Conservation (phyloP, 164 flowering plant species). For the Amborella trichopoda region DNA sequence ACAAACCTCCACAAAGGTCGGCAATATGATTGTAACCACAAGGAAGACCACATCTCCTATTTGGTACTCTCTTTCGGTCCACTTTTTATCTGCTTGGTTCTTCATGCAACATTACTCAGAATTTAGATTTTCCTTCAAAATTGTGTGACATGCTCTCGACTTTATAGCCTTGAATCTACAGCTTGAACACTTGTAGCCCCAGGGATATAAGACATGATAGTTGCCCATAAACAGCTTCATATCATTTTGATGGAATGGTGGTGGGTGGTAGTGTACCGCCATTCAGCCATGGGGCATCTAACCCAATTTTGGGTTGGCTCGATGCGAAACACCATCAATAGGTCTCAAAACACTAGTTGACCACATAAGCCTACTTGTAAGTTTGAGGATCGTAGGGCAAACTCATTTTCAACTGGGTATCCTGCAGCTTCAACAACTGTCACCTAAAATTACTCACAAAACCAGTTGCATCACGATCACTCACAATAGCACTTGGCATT, state of each 20-base stretch:
- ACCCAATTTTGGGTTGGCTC: neutral
- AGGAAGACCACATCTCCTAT: slow-evolving; percentile 3
- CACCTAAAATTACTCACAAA: neutral
- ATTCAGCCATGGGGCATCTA: neutral
- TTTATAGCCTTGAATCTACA: neutral
- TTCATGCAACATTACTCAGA: slow-evolving; percentile 3
- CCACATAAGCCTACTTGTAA: slow-evolving; percentile 2
- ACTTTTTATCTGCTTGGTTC: neutral
- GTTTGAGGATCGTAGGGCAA: slow-evolving; percentile 9
- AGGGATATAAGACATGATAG: neutral
- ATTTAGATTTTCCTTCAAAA: neutral
- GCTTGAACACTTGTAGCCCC: neutral
- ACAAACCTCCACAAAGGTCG: neutral
- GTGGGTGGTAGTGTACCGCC: neutral
- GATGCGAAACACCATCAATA: neutral
- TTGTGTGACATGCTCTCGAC: neutral
- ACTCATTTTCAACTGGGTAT: neutral
- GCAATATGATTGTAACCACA: neutral
- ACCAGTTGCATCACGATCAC: neutral
- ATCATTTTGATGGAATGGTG: neutral
- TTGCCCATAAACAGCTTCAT: neutral
- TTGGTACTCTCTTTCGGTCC: neutral
- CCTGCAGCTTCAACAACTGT: neutral
- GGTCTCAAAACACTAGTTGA: neutral
- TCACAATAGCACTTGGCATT: neutral